These are phyloP conservation scores for Paracoccidioides brasiliensis DNA, from an alignment of 2,329 filamentous ascomycete genomes.

Conservation along the genomic window DNA sequence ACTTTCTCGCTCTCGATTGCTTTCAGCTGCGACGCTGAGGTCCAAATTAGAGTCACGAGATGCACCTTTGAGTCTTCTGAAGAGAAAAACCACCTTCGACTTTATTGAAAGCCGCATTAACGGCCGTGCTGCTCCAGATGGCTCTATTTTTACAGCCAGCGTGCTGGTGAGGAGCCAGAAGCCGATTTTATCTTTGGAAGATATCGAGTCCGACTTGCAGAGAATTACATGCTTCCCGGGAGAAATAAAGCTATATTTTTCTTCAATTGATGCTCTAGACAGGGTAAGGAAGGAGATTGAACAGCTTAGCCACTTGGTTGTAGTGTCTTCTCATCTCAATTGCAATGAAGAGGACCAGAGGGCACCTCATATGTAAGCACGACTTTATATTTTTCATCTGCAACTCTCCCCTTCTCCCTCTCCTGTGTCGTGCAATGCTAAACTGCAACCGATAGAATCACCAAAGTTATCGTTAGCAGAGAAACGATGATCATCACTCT, in stretches of 20 bases:
- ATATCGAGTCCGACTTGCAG: conserved; percentile 7
- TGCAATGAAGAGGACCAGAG: conserved; percentile 13
- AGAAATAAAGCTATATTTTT: conserved; percentile 8
- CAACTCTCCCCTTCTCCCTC: not conserved
- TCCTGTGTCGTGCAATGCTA: not conserved
- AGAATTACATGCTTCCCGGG: conserved; percentile 5
- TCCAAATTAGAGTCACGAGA: not conserved
- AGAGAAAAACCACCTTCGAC: conserved; percentile 2
- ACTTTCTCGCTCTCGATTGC: not conserved
- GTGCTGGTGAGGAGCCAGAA: conserved; percentile 6
- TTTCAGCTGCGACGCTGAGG: conserved; percentile 1
- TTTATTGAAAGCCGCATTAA: not conserved
- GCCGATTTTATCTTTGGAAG: conserved; percentile 10
- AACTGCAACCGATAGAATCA: conserved; percentile 1
- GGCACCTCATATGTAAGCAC: conserved; percentile 12
- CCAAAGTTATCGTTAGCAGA: conserved; percentile 3
- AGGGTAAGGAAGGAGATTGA: conserved; percentile 6
- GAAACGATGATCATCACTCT: conserved; percentile 5
- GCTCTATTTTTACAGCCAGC: conserved; percentile 8
- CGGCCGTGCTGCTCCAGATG: not conserved
- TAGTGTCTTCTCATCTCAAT: conserved; percentile 12
- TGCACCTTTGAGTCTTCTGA: not conserved
- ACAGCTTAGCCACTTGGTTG: conserved; percentile 6
- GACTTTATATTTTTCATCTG: not conserved
- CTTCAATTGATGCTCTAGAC: conserved; percentile 1